Percentiles rank a stretch among this genome's conserved stretches.
phyloP scores from a whole-genome alignment of 1,284 basidiomycete species.

The Leccinum angustisporum region DNA sequence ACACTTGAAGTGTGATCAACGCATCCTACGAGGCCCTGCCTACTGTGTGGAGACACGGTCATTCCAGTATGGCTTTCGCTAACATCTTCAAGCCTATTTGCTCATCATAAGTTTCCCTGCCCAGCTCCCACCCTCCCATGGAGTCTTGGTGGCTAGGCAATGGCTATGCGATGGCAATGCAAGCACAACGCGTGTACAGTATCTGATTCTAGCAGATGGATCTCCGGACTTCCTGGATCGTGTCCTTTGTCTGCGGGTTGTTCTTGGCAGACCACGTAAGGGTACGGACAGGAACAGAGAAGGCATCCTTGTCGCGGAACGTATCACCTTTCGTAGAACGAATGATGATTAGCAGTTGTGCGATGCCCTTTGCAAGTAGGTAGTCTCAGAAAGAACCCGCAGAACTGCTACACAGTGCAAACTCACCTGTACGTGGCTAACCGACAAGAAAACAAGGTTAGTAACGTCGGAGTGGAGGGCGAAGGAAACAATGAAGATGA shows the following conservation, averaged over 20 bases:
- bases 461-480: constrained; percentile 22
- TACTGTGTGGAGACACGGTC: not conserved
- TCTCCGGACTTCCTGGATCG: not conserved
- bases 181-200: not conserved
- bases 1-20: not conserved
- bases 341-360: constrained; percentile 32
- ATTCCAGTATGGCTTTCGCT: not conserved
- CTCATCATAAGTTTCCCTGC: not conserved
- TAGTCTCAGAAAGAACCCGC: not conserved
- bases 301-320: not conserved
- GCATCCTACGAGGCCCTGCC: too few species aligned
- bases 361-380: constrained; percentile 23
- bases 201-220: not conserved
- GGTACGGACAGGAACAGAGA: not conserved
- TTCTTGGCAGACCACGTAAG: constrained; percentile 11
- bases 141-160: not conserved
- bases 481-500: constrained; percentile 24
- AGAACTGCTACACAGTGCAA: not conserved
- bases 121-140: not conserved
- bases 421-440: constrained; percentile 29
- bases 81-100: not conserved
- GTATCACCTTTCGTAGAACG: constrained; percentile 24
- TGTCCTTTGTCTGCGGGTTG: not conserved
- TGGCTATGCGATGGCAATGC: not conserved
- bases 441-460: constrained; percentile 23